Evolutionary conservation across 177 flowering plant genomes (phyloP), one percentile per base, ranked within the genome.

Genomic region (Tripterygium wilfordii): DNA sequence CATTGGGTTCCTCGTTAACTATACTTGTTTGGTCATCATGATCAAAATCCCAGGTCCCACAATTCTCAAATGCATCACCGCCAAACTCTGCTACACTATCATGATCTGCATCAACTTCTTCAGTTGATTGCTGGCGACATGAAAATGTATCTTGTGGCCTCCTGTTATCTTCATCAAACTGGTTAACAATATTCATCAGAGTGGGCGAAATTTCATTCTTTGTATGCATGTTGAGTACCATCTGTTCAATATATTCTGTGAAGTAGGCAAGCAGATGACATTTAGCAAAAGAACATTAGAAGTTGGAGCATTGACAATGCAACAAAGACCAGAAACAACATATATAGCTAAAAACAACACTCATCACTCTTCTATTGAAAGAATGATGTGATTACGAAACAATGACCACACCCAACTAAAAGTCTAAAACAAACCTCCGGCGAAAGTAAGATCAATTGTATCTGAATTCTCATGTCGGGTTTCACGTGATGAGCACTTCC

Each of bases 201-300:
- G 95, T 72, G 38, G 99, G 99, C 24, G 95, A 75, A 37, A 94
- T 90, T 49, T 87, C 92, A 56, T 73, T 50, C 47, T 64, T 76
- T 42, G 16, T 41, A 1, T 59, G 69, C 80, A 85, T 71, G 53
- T 65, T 64, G 31, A 28, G 49, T 42, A 78, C 70, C 97, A 94
- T 94, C 57, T 75, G 71, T 51, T 85, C 88, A 49, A 87, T 55
- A 53, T 49, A 61, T 19, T 94, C 99, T 89, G 65, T 26, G 52
- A 42, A 58, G 41, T 58, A 60, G 43, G 46, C 27, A 58, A 42
- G 24, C 17, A 48, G n/a, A n/a, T n/a, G n/a, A 49, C 23, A 40
- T 6, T 2, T 17, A 20, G 51, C 10, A 46, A 21, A 18, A n/a
- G n/a, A n/a, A n/a, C n/a, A n/a, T n/a, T n/a, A 2, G 9, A 36